Evolutionary conservation across 192 early-diverging fungal species (phyloP), one percentile per base, ranked within the genome.

Genomic region (Entrophospora sp.): DNA sequence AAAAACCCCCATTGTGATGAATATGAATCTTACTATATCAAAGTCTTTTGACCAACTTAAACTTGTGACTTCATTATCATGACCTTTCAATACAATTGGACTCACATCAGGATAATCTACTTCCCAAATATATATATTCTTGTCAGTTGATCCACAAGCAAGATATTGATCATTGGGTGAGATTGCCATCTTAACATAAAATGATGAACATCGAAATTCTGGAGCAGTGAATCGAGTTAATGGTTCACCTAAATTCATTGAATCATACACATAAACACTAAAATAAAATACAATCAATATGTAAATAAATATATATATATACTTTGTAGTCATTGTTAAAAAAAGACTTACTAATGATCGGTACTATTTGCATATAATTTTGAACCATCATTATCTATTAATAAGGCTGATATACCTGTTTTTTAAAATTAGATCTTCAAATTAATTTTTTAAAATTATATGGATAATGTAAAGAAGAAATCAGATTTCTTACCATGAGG

Each of bases 141-240:
- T 73, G 37, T 75, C 79, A 34, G 77, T 74, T 16, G 89, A 91
- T 24, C 91, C 92, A 45, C 83, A 78, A 0, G 85, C 77, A 1
- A 94, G 32, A 44, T 83, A 87, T 20, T 63, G 61, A 44, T 83
- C 87, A 68, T 92, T 88, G 12, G 86, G 87, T 18, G 86, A 87
- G 25, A 83, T 59, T 2, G 87, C 66, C 2, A 83, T 74, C 42
- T 77, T 70, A 20, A 89, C 70, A 66, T 85, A 89, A 62, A 92
- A 92, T 32, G 83, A 80, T 36, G 67, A 67, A 53, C 81, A 78
- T 22, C 72, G 62, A 58, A 83, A 87, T 28, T 72, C 75, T 2
- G 83, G 71, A 27, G 28, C 30, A 5, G 79, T 76, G 31, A 83
- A 88, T 13, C 68, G 68, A 4, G 69, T 62, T 13, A 81, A 46